Conservation (phyloP, 2,329 filamentous ascomycete genomes). For the Fusarium annulatum region DNA sequence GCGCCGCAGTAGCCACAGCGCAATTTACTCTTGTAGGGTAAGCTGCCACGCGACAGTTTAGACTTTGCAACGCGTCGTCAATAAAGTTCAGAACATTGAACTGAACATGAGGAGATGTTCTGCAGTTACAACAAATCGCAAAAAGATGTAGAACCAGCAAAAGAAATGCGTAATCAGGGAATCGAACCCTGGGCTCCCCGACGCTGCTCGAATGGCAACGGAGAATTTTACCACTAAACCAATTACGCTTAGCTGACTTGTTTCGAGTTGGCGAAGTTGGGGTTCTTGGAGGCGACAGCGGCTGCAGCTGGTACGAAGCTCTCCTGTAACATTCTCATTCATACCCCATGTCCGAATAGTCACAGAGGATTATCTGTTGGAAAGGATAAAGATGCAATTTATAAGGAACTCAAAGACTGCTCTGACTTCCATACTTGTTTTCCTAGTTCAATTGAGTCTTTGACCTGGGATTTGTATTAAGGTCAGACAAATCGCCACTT, state of each 20-base stretch:
- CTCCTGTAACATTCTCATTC: accelerated
- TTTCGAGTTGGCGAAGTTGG: accelerated
- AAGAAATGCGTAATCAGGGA: neutral
- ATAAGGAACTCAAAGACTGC: too few species aligned
- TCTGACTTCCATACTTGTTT: too few species aligned
- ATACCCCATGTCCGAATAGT: too few species aligned
- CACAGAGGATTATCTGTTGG: too few species aligned
- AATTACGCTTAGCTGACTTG: neutral
- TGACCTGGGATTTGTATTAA: too few species aligned
- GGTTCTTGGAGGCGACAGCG: accelerated
- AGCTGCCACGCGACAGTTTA: neutral
- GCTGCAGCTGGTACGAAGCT: accelerated
- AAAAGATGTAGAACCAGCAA: neutral
- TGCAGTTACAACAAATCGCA: accelerated
- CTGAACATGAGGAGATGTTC: accelerated
- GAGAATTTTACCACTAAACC: constrained; percentile 6
- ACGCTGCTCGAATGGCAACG: constrained; percentile 1
- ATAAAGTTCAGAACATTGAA: neutral
- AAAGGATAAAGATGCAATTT: too few species aligned
- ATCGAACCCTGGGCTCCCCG: neutral
- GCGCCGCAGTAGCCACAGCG: neutral
- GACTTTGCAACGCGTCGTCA: neutral
- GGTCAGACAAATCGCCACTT: too few species aligned
- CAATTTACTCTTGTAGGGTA: neutral
- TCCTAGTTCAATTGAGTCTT: too few species aligned